These are phyloP conservation scores for Cantharellus anzutake DNA, from an alignment of 768 basidiomycete species.

Conservation along the genomic window DNA sequence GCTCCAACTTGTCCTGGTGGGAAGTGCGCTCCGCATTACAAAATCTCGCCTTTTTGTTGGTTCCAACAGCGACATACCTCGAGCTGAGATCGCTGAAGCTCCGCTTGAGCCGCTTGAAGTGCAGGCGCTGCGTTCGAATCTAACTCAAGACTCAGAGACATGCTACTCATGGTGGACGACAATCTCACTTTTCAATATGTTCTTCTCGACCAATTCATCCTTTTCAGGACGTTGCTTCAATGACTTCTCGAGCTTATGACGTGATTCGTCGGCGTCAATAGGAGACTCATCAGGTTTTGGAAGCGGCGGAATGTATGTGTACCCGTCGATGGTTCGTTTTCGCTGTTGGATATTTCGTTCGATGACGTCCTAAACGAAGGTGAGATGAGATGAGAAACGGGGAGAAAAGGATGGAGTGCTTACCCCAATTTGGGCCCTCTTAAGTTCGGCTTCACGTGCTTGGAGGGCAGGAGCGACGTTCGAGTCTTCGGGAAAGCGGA, in stretches of 20 bases:
- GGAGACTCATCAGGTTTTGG: constrained; percentile 4
- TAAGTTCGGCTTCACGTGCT: neutral
- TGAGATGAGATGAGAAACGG: neutral
- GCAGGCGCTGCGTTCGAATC: constrained; percentile 46
- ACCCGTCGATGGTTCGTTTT: too few species aligned
- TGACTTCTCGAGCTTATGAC: constrained; percentile 30
- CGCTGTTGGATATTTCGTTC: neutral
- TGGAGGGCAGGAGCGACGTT: neutral
- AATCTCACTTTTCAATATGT: constrained; percentile 41
- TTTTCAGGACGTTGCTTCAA: constrained; percentile 37
- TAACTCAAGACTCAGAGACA: constrained; percentile 11
- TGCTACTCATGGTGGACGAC: too few species aligned
- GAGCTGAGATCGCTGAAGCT: constrained; percentile 40
- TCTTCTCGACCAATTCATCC: constrained; percentile 41
- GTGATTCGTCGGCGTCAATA: constrained; percentile 10
- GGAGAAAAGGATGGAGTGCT: neutral
- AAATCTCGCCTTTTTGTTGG: neutral
- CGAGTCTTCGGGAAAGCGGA: too few species aligned
- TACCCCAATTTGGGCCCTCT: neutral
- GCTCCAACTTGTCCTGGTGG: constrained; percentile 40
- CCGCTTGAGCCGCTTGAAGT: constrained; percentile 38
- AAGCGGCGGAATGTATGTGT: neutral
- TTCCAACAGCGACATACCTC: constrained; percentile 24
- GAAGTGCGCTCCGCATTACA: neutral
- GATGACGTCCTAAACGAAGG: neutral